Evolutionary conservation across 768 basidiomycete species (phyloP).

Genomic region (Suillus occidentalis): DNA sequence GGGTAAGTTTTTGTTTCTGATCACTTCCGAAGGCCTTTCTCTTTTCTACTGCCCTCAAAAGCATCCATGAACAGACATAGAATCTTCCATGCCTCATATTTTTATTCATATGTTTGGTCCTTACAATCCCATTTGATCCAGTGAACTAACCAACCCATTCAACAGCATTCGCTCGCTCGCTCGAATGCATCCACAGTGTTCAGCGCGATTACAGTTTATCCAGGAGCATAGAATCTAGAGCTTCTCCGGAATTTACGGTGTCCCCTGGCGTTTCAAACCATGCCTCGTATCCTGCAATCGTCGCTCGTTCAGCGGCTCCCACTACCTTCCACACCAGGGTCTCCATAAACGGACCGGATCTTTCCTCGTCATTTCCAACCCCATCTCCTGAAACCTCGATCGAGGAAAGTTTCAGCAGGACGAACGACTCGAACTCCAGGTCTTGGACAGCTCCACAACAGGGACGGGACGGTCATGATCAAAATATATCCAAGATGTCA

Average conservation of each 20-base stretch:
- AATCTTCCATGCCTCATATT: not conserved
- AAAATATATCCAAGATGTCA: not conserved
- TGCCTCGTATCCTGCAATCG: not conserved
- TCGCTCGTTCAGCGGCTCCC: not conserved
- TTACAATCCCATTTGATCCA: not conserved
- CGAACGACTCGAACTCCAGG: not conserved
- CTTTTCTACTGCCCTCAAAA: not conserved
- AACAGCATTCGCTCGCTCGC: not conserved
- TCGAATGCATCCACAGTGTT: not conserved
- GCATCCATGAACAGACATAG: not conserved
- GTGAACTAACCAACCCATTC: not conserved
- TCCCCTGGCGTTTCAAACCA: not conserved
- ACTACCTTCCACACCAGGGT: not conserved
- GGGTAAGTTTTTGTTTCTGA: not conserved
- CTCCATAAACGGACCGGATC: not conserved
- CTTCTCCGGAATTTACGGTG: not conserved
- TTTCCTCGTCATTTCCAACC: not conserved
- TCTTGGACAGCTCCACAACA: not conserved
- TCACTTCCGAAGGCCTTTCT: not conserved
- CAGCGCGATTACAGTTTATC: not conserved
- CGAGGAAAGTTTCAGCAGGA: not conserved
- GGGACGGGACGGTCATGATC: not conserved
- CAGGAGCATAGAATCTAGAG: too few relatives aligned
- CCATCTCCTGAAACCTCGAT: not conserved
- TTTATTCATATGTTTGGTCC: not conserved